Evolutionary conservation across 2,329 filamentous ascomycete species (phyloP).

Genomic region (Dactylonectria macrodidyma): DNA sequence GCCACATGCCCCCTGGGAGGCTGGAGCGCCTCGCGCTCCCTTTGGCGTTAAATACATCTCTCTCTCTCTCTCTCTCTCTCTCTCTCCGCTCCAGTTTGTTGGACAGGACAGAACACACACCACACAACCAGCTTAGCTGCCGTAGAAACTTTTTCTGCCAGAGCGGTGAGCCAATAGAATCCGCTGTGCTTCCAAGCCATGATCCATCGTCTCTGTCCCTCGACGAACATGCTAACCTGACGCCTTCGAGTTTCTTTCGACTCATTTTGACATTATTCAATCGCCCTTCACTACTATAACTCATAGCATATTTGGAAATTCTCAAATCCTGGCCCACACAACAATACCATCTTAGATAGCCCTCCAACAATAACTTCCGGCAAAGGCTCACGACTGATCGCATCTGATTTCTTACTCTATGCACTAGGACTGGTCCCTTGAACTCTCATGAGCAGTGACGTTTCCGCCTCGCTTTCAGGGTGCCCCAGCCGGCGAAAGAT

Average conservation of each 20-base stretch:
- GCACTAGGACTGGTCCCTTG: too few species aligned
- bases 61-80: too few species aligned
- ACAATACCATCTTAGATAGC: not conserved
- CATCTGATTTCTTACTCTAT: too few species aligned
- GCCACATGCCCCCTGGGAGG: too few species aligned
- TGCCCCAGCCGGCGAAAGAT: constrained; percentile 5
- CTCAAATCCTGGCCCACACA: not conserved
- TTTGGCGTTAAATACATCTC: too few species aligned
- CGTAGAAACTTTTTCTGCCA: too few species aligned
- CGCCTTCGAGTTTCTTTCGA: not conserved
- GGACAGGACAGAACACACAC: too few species aligned
- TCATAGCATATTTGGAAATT: not conserved
- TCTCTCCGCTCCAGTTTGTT: too few species aligned
- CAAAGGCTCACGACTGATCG: not conserved
- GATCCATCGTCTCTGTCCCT: not conserved
- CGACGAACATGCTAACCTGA: not conserved
- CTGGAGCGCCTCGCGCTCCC: too few species aligned
- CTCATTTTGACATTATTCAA: not conserved
- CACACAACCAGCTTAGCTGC: too few species aligned
- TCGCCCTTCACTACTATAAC: not conserved
- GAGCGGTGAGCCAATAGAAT: not conserved
- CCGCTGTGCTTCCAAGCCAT: not conserved
- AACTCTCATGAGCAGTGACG: too few species aligned
- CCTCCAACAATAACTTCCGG: not conserved
- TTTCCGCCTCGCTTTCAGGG: not conserved